Evolutionary conservation across 345 rosid genomes (phyloP).

Genomic region (Hibiscus tridactylites): DNA sequence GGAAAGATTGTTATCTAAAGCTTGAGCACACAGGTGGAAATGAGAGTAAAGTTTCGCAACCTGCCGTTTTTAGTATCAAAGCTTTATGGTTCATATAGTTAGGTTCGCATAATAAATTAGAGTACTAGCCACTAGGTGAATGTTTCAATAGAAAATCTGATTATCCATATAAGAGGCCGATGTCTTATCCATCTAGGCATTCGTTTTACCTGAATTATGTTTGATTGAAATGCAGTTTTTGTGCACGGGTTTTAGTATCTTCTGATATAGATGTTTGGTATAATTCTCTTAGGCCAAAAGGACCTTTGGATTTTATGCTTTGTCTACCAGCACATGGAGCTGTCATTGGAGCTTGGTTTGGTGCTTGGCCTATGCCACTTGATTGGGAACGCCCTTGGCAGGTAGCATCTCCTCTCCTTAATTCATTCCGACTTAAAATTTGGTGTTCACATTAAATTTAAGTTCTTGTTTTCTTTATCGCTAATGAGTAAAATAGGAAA

Average conservation of each 20-base stretch:
- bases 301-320: conserved; percentile 55
- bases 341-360: conserved; percentile 85
- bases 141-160: not conserved
- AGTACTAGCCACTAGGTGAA: not conserved
- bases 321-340: conserved; percentile 76
- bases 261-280: conserved; percentile 12
- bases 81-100: not conserved
- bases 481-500: not conserved
- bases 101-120: not conserved
- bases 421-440: not conserved
- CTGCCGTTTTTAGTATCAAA: not conserved
- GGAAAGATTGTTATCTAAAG: not conserved
- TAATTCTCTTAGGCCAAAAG: conserved; percentile 38
- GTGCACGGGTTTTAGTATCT: not conserved
- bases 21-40: not conserved
- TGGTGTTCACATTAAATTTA: not conserved
- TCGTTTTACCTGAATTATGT: not conserved
- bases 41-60: not conserved
- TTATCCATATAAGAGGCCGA: not conserved
- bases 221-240: not conserved
- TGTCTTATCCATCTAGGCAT: not conserved
- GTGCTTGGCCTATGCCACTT: conserved; percentile 99
- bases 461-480: not conserved
- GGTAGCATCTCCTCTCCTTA: conserved; percentile 30
- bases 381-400: conserved; percentile 99